phyloP scores from a whole-genome alignment of 202 grass and related monocot genomes.

The Digitaria exilis region DNA sequence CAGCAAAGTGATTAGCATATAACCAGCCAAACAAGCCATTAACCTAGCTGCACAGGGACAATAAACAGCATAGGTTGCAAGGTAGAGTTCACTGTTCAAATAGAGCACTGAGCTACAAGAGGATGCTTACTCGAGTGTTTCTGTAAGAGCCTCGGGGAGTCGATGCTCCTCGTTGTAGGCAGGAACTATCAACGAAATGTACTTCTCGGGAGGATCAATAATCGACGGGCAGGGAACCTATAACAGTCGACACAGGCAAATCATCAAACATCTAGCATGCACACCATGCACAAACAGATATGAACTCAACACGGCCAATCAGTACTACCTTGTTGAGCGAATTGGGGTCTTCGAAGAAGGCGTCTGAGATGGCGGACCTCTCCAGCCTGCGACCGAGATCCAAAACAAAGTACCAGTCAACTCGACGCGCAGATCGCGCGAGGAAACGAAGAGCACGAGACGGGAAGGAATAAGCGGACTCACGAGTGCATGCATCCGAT shows the following conservation, averaged over 20 bases:
- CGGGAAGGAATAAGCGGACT: not conserved
- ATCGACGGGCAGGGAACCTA: slow-evolving; percentile 91
- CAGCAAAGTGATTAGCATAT: slow-evolving; percentile 4
- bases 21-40: not conserved
- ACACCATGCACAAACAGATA: not conserved
- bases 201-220: slow-evolving; percentile 80
- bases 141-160: slow-evolving; percentile 68
- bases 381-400: slow-evolving; percentile 63
- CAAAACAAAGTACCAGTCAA: slow-evolving; percentile 37
- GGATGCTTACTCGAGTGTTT: slow-evolving; percentile 68
- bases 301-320: not conserved
- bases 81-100: not conserved
- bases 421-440: slow-evolving; percentile 15
- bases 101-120: not conserved
- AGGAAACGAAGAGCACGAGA: not conserved
- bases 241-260: slow-evolving; percentile 27
- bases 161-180: slow-evolving; percentile 90
- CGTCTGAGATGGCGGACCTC: slow-evolving; percentile 55
- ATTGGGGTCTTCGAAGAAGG: slow-evolving; percentile 90
- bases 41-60: not conserved
- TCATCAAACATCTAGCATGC: slow-evolving; percentile 28
- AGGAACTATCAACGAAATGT: slow-evolving; percentile 84
- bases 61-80: not conserved
- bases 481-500: slow-evolving; percentile 89
- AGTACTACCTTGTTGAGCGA: slow-evolving; percentile 76